Evolutionary conservation across 805 yeast species (phyloP).

Genomic region (Lachancea quebecensis): DNA sequence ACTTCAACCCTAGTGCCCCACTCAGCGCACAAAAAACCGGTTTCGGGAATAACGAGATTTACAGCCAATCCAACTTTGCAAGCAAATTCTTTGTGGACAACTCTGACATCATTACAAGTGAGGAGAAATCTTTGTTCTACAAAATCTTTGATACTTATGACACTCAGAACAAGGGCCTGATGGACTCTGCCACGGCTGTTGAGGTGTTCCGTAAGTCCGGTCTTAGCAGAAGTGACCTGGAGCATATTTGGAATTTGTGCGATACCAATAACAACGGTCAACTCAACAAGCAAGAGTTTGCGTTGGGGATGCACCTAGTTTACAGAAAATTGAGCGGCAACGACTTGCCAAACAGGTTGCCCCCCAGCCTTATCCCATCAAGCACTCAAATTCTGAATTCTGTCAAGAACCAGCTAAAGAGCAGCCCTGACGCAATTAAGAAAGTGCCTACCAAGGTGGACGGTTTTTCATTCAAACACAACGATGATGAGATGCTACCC

Average conservation of each 20-base stretch:
- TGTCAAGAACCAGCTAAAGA: constrained; percentile 49
- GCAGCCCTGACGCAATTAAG: constrained; percentile 7
- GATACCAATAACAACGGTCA: constrained; percentile 79
- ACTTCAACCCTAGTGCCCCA: constrained; percentile 30
- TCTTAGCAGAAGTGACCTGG: constrained; percentile 74
- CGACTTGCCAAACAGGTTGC: constrained; percentile 74
- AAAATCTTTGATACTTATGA: constrained; percentile 89
- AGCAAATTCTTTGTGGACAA: constrained; percentile 32
- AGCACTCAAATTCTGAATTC: constrained; percentile 67
- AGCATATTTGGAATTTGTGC: constrained; percentile 83
- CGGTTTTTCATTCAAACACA: constrained; percentile 59
- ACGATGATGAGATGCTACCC: constrained; percentile 64
- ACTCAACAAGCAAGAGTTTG: constrained; percentile 83
- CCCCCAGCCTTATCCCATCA: constrained; percentile 87
- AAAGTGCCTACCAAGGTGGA: constrained; percentile 18
- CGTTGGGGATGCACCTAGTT: constrained; percentile 95
- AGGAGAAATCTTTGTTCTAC: constrained; percentile 80
- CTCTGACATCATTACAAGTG: constrained; percentile 70
- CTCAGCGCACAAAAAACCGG: constrained; percentile 40
- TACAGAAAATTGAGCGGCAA: constrained; percentile 85
- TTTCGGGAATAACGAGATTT: constrained; percentile 37
- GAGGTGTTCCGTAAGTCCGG: constrained; percentile 88
- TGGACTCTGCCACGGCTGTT: constrained; percentile 78
- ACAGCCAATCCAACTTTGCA: constrained; percentile 32
- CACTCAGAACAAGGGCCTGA: constrained; percentile 51